phyloP scores from a whole-genome alignment of 2,329 filamentous ascomycete genomes.

The Colletotrichum liriopes region DNA sequence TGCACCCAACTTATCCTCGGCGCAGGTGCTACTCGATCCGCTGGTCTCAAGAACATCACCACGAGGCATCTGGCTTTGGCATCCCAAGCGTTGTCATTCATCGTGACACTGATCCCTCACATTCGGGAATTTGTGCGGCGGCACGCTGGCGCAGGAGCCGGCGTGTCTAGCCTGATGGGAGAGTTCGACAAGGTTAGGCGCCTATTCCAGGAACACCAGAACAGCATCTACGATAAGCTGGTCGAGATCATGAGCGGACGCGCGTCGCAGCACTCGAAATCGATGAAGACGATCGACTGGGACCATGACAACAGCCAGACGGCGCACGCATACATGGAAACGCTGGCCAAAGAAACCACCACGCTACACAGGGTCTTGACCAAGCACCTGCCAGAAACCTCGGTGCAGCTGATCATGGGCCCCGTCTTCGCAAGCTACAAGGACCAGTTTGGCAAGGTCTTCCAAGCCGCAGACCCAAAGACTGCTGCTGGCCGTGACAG shows the following conservation, averaged over 20 bases:
- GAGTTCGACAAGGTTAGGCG: slow-evolving; percentile 93
- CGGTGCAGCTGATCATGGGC: slow-evolving; percentile 86
- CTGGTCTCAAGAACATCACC: slow-evolving; percentile 95
- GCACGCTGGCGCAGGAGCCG: slow-evolving; percentile 71
- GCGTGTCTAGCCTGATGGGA: slow-evolving; percentile 74
- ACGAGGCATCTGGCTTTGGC: slow-evolving; percentile 95
- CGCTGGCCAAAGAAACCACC: slow-evolving; percentile 86
- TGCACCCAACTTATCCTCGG: slow-evolving; percentile 97
- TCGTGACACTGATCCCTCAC: slow-evolving; percentile 89
- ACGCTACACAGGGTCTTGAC: slow-evolving; percentile 87
- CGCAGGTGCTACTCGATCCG: slow-evolving; percentile 89
- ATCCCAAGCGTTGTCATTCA: slow-evolving; percentile 89
- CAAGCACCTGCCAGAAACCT: slow-evolving; percentile 84
- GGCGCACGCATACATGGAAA: slow-evolving; percentile 85
- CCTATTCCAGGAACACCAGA: slow-evolving; percentile 89
- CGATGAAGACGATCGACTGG: slow-evolving; percentile 84
- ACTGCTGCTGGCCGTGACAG: slow-evolving; percentile 79
- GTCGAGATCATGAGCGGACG: slow-evolving; percentile 92
- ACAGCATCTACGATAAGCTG: slow-evolving; percentile 91
- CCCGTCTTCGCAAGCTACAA: slow-evolving; percentile 88
- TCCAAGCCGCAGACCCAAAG: slow-evolving; percentile 75
- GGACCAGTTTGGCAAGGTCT: slow-evolving; percentile 82
- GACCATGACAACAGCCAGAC: slow-evolving; percentile 65
- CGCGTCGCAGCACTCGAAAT: slow-evolving; percentile 80
- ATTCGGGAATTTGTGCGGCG: slow-evolving; percentile 92